These are phyloP conservation scores for Reticulascus tulasneorum DNA, from an alignment of 2,329 filamentous ascomycete species.

Conservation along the genomic window DNA sequence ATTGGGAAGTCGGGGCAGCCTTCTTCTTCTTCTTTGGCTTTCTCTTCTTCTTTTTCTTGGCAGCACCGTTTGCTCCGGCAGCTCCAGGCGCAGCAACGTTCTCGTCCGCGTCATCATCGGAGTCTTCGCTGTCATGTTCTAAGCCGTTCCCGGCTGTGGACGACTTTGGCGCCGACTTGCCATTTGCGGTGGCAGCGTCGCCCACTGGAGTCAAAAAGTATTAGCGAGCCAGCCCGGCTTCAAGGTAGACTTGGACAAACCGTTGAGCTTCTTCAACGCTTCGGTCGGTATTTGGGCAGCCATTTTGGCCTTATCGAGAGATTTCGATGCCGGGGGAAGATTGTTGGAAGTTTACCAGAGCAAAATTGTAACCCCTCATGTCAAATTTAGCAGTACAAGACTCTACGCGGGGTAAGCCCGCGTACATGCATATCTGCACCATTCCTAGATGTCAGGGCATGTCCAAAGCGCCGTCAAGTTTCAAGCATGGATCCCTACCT, in stretches of 20 bases:
- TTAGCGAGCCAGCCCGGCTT: conserved; percentile 5
- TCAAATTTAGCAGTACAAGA: conserved; percentile 12
- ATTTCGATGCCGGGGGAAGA: conserved; percentile 10
- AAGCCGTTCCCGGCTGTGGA: conserved; percentile 30
- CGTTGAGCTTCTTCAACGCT: conserved; percentile 40
- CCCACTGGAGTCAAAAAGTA: conserved; percentile 28
- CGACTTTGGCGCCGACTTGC: conserved; percentile 33
- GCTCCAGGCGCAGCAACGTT: conserved; percentile 14
- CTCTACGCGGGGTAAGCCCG: conserved; percentile 15
- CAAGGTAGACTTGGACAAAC: conserved; percentile 20
- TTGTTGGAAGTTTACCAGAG: conserved; percentile 11
- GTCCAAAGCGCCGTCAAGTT: too few relatives aligned
- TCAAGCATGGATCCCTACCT: too few relatives aligned
- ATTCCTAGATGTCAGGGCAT: too few relatives aligned
- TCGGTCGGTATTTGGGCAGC: conserved; percentile 39
- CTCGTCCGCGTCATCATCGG: conserved; percentile 49
- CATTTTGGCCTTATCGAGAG: conserved; percentile 27
- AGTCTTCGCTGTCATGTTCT: conserved; percentile 43
- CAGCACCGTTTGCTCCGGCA: conserved; percentile 29
- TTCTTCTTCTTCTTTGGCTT: conserved; percentile 71
- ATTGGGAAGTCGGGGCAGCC: conserved; percentile 64
- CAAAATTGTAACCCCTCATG: conserved; percentile 14
- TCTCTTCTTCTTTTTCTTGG: conserved; percentile 74
- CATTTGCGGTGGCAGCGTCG: conserved; percentile 32
- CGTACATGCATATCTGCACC: too few relatives aligned